Percentiles rank a stretch among this genome's conserved stretches.
Evolutionary conservation across 805 yeast species (phyloP).

Genomic region (Candida orba): DNA sequence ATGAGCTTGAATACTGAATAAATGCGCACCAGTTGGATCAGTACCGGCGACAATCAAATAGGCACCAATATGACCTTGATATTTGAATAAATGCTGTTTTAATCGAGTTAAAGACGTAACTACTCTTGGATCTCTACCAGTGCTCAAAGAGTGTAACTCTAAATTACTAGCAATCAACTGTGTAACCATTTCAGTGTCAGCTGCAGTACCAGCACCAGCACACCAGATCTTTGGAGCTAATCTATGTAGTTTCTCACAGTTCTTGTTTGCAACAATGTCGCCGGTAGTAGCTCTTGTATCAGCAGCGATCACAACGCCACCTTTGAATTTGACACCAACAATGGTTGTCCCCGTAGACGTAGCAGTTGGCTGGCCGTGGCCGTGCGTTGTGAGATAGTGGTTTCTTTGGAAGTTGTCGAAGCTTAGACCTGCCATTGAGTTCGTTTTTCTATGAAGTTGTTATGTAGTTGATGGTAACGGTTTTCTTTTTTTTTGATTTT

Average conservation of each 20-base stretch:
- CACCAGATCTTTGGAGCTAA: constrained; percentile 93
- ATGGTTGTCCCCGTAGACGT: constrained; percentile 99
- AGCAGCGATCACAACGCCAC: constrained; percentile 97
- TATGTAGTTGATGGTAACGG: background rate
- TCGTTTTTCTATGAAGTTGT: background rate
- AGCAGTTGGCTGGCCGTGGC: constrained; percentile 74
- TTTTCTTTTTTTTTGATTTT: too few species aligned
- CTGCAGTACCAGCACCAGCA: constrained; percentile 99
- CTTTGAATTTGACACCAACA: constrained; percentile 89
- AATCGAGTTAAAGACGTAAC: constrained; percentile 87
- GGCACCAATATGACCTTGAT: constrained; percentile 97
- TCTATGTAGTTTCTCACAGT: constrained; percentile 91
- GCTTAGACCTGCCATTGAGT: constrained; percentile 75
- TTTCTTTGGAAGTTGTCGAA: constrained; percentile 94
- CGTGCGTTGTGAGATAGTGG: constrained; percentile 59
- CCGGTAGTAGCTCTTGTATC: constrained; percentile 99
- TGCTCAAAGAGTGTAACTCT: constrained; percentile 81
- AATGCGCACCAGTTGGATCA: constrained; percentile 93
- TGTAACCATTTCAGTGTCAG: constrained; percentile 97
- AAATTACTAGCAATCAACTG: constrained; percentile 85
- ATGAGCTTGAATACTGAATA: constrained; percentile 92
- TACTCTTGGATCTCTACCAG: constrained; percentile 85
- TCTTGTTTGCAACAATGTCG: constrained; percentile 93
- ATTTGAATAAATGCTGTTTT: constrained; percentile 92
- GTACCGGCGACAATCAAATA: constrained; percentile 96